These are phyloP conservation scores for Limonium bicolor DNA, from an alignment of 148 eudicot genomes.

Conservation along the genomic window DNA sequence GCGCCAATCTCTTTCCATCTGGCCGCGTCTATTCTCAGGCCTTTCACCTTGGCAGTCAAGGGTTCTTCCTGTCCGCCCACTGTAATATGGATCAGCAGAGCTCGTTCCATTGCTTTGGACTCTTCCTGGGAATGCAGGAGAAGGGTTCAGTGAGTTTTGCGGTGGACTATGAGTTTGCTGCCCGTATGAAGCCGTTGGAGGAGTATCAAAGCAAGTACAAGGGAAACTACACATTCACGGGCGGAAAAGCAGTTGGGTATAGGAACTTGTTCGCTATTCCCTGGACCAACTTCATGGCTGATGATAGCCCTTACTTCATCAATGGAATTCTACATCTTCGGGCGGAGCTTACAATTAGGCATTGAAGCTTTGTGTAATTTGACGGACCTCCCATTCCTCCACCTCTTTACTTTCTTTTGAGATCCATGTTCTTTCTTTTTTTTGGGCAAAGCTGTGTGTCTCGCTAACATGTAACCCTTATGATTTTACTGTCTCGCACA, in stretches of 20 bases:
- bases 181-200: slow-evolving; percentile 66
- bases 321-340: slow-evolving; percentile 61
- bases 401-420: no score
- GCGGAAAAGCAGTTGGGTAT: slow-evolving; percentile 91
- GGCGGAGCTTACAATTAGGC: slow-evolving; percentile 84
- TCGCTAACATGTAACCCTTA: no score
- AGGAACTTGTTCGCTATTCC: slow-evolving; percentile 72
- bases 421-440: no score
- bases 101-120: slow-evolving; percentile 74
- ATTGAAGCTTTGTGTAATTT: no score
- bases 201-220: slow-evolving; percentile 77
- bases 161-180: slow-evolving; percentile 85
- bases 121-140: slow-evolving; percentile 90
- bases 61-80: slow-evolving; percentile 85
- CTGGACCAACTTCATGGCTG: slow-evolving; percentile 83
- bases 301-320: slow-evolving; percentile 77
- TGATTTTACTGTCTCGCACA: no score
- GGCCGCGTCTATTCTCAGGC: slow-evolving; percentile 90
- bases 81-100: slow-evolving; percentile 95
- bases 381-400: no score
- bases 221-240: slow-evolving; percentile 81
- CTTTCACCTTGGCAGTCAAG: slow-evolving; percentile 88
- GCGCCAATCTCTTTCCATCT: slow-evolving; percentile 58
- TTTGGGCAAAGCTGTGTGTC: no score
- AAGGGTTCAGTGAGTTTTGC: slow-evolving; percentile 79